Base-by-base conservation (phyloP, 1,284 basidiomycete genomes). In the Naganishia liquefaciens region DNA sequence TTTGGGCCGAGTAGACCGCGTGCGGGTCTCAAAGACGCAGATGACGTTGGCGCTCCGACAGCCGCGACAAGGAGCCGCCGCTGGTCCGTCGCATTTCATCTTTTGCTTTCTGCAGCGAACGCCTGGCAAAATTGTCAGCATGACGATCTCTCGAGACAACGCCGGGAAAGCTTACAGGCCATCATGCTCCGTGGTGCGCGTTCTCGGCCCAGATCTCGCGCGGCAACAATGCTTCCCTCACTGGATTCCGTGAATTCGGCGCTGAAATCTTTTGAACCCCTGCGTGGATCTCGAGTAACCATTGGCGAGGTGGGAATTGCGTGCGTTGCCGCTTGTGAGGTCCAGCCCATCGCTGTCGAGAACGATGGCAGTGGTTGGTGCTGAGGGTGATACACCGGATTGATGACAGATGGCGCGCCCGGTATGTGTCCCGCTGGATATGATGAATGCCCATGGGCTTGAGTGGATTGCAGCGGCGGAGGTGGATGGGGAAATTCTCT, bases 51-150 rank as follows among this genome's bases (percentile, higher is more conserved):
- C 73, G 66, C 73, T 71, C 47, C 73, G 66, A 67, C 76, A 77
- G n/a, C 76, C 76, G 50, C 75, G 68, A 67, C 76, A 77, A 1
- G 76, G 76, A 17, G 72, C 71, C 33, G 69, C 68, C 28, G 71
- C 69, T 13, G 76, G 76, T 42, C 76, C 76, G 55, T 77, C 76
- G 63, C 76, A 77, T 67, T 77, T 77, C 76, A 77, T 77, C 57
- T 67, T 67, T 72, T 77, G 68, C 21, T 52, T 62, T 17, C 55
- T 52, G 63, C 67, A 72, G 37, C 63, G 60, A n/a, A 64, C 60
- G 50, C 68, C 64, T 68, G 33, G 39, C 7, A 28, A 50, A 30
- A n/a, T 39, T 28, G 28, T 30, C 54, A 27, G 37, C 25, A 57
- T 21, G 43, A 23, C 39, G 25, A 23, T 44, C 21, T 13, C 27